phyloP scores from a whole-genome alignment of 1,284 basidiomycete genomes.

The Puccinia coronata region DNA sequence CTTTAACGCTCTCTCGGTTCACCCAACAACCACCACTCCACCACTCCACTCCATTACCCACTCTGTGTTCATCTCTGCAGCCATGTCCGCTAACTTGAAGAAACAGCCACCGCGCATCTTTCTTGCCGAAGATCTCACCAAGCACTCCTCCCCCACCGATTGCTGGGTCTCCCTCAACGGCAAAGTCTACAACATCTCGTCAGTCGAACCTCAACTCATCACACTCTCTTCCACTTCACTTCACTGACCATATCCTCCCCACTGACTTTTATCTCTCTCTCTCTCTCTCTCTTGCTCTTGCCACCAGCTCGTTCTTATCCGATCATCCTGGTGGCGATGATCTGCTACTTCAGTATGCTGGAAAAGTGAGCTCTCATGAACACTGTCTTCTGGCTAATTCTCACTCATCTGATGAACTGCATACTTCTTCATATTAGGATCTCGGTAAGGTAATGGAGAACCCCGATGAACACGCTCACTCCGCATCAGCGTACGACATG shows the following conservation, averaged over 20 bases:
- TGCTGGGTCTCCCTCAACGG: slow-evolving; percentile 61
- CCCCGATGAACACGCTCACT: slow-evolving; percentile 84
- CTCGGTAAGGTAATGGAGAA: slow-evolving; percentile 80
- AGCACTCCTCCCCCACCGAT: not conserved
- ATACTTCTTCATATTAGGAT: slow-evolving; percentile 64
- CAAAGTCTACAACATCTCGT: slow-evolving; percentile 73
- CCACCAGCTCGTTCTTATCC: slow-evolving; percentile 66
- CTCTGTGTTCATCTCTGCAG: not conserved
- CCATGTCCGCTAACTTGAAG: slow-evolving; percentile 1
- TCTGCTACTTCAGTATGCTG: slow-evolving; percentile 65
- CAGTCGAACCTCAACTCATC: not conserved
- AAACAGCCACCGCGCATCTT: slow-evolving; percentile 4
- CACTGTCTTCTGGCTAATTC: slow-evolving; percentile 33
- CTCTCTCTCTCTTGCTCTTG: not conserved
- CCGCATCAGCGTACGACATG: slow-evolving; percentile 87
- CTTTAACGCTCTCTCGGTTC: no score
- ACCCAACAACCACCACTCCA: not conserved
- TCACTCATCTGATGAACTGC: slow-evolving; percentile 41
- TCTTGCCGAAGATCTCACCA: not conserved
- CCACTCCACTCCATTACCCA: not conserved
- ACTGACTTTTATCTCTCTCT: not conserved
- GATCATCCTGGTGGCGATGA: slow-evolving; percentile 88
- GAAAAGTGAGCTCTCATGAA: slow-evolving; percentile 25
- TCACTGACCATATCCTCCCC: not conserved
- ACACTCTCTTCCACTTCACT: not conserved